Evolutionary conservation across 2,329 filamentous ascomycete species (phyloP).

Genomic region (Diaporthe batatas): DNA sequence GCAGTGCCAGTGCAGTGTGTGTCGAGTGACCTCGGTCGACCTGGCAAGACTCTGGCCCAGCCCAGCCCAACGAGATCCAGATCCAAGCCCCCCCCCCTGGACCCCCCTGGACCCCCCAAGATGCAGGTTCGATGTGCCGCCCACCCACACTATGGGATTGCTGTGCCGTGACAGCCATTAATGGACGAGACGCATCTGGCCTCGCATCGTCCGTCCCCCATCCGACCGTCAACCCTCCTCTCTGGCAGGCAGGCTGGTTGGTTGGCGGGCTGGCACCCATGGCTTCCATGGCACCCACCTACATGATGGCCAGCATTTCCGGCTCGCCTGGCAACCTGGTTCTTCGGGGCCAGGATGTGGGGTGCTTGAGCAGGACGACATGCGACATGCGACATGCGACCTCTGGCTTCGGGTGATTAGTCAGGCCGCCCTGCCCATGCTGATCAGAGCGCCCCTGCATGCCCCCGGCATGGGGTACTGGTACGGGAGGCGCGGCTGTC

Average conservation of each 20-base stretch:
- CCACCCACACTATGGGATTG: not conserved
- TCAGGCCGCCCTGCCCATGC: slow-evolving; percentile 9
- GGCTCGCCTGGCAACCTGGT: not conserved
- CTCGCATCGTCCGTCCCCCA: not conserved
- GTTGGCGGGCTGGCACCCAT: too few relatives aligned
- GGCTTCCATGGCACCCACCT: not conserved
- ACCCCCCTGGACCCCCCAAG: not conserved
- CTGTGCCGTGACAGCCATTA: slow-evolving; percentile 14
- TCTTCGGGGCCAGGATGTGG: slow-evolving; percentile 16
- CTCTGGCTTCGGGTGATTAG: slow-evolving; percentile 27
- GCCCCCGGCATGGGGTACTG: not conserved
- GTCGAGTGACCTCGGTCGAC: slow-evolving; percentile 28
- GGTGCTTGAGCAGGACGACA: slow-evolving; percentile 14
- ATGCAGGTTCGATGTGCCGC: slow-evolving; percentile 20
- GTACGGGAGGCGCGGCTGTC: not conserved
- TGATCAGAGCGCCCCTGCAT: slow-evolving; percentile 13
- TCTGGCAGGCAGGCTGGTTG: not conserved
- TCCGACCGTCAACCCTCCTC: slow-evolving; percentile 3
- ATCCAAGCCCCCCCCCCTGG: slow-evolving; percentile 10
- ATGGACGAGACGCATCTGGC: slow-evolving; percentile 4
- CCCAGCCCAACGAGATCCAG: slow-evolving; percentile 32
- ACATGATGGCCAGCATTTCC: slow-evolving; percentile 16
- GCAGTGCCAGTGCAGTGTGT: too few relatives aligned
- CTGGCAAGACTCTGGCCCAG: slow-evolving; percentile 15
- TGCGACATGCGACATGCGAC: slow-evolving; percentile 19